Evolutionary conservation across 805 yeast genomes (phyloP), one percentile per base, ranked within the genome.

Genomic region (Candida fluviatilis): DNA sequence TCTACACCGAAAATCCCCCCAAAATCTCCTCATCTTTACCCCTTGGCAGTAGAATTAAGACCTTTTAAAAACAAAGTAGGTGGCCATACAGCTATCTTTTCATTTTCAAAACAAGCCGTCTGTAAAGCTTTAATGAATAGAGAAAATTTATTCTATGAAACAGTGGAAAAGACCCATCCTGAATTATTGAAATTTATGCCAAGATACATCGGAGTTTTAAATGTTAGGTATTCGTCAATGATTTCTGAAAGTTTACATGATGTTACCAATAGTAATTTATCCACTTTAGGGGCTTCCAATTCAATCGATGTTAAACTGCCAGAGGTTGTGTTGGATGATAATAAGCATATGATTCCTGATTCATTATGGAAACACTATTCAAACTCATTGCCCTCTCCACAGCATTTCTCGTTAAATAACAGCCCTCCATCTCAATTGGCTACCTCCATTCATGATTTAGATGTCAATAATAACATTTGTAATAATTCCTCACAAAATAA

Each of bases 61-160:
- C 98, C 98, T 1, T 91, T 90, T 62, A 81, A 82, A 39, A 89
- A 93, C 56, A 89, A 86, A 55, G 98, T 93, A 16, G 99, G 99
- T 5, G 99, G 99, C 0, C 99, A 93, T 57, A 91, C 97, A 0
- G 97, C 97, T 1, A 89, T 93, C 25, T 93, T 91, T 65, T 76
- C 91, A 47, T 93, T 93, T 56, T 84, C 95, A 4, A 85, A 81
- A 49, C 71, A 86, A 41, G 98, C 97, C 0, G 96, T 93, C 13
- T 93, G 98, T 60, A 93, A 93, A 60, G 93, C 93, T 1, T 68
- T 95, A 43, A 87, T 89, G 43, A 88, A 86, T 51, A 73, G 96
- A 40, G 99, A 93, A 55, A 87, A 93, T 61, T 64, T 71, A 44
- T 90, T 95, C 84, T 93, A 93, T 60, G 99, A 93, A 58, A 79